Base-by-base conservation (phyloP, 2,329 filamentous ascomycete genomes). In the Fusarium sp. region DNA sequence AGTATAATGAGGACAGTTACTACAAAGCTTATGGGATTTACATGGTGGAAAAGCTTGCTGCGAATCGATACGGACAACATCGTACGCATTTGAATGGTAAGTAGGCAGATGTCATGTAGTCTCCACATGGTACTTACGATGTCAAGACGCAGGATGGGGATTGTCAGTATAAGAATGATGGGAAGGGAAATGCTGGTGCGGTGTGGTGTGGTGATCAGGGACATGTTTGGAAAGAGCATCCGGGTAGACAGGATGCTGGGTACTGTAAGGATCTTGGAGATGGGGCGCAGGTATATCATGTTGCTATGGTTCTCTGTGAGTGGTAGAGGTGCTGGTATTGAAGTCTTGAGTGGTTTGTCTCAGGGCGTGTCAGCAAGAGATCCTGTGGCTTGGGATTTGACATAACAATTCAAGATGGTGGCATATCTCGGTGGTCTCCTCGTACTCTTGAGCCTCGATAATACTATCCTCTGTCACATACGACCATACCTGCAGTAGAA, bases 161-260 rank as follows among this genome's bases (percentile, higher is more conserved):
- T 4, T 10, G 0, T 17, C 1, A 4, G 4, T 12, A 18, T 1
- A 22, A 22, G 20, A 9, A 33, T 2, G 10, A 22, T 13, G 4
- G 18, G 8, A 33, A 8, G 15, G 25, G 7, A 7, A 10, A 46
- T 10, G 3, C 0, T 5, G 15, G 5, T 10, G 15, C 29, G 3
- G 20, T 1, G 3, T 22, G 4, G 7, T 3, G 20, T 2, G 4
- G 11, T 18, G 15, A 18, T 2, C 11, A 13, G 5, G 5, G 15
- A 4, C 10, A 8, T 33, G 10, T 13, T 4, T 10, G 15, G 14
- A 7, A 18, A 18, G 29, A 13, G 2, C 14, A 6, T 10, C 11
- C 1, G 1, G 29, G 4, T 3, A 49, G 3, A 7, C 3, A 5
- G 1, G 15, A 35, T 25, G 4, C 12, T 0, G 4, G 10, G n/a